phyloP scores from a whole-genome alignment of 768 basidiomycete genomes.

The Termitomyces heimii region DNA sequence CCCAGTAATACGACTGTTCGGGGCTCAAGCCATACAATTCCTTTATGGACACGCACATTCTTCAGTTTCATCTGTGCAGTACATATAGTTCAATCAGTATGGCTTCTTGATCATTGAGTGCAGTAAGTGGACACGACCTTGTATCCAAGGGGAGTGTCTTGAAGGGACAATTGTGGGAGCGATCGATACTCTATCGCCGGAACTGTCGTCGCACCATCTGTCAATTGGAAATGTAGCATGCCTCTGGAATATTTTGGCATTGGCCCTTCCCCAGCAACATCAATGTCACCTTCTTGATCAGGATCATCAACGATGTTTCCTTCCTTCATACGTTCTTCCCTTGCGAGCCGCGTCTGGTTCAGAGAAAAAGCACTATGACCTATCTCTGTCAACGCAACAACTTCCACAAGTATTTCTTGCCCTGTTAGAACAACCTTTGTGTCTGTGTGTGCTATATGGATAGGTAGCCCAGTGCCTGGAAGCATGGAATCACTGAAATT shows the following conservation, averaged over 20 bases:
- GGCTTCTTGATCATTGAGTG: neutral
- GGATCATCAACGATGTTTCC: constrained; percentile 31
- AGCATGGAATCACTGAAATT: constrained; percentile 69
- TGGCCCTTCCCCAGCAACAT: constrained; percentile 63
- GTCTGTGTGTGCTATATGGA: constrained; percentile 27
- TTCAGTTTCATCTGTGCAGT: constrained; percentile 59
- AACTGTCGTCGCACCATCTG: constrained; percentile 67
- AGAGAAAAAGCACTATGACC: constrained; percentile 79
- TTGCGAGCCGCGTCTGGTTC: constrained; percentile 59
- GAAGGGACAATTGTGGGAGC: constrained; percentile 61
- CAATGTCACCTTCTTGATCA: constrained; percentile 49
- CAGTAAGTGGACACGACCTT: constrained; percentile 47
- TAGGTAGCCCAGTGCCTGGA: constrained; percentile 62
- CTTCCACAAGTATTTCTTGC: constrained; percentile 65
- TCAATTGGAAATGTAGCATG: constrained; percentile 71
- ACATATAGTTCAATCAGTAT: neutral
- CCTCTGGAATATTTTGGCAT: constrained; percentile 78
- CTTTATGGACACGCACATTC: constrained; percentile 60
- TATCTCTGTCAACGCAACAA: constrained; percentile 76
- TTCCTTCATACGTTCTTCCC: constrained; percentile 57
- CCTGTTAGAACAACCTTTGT: constrained; percentile 28
- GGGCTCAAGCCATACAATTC: constrained; percentile 76
- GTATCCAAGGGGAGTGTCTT: constrained; percentile 72
- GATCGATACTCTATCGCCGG: constrained; percentile 75
- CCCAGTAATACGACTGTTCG: constrained; percentile 55